Base-by-base conservation (phyloP, 768 basidiomycete genomes). In the Melanogaster broomeanus region DNA sequence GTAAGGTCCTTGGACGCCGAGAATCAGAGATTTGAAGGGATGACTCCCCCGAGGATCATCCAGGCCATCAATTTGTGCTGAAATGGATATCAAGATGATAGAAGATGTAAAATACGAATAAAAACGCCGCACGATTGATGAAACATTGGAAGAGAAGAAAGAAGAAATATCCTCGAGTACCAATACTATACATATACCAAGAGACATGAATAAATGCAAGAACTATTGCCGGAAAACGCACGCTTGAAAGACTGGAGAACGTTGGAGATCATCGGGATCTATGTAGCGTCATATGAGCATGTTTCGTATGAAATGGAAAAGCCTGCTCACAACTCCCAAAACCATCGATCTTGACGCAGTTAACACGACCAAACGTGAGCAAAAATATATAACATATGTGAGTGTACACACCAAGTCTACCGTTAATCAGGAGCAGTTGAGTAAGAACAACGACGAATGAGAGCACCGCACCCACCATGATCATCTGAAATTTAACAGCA, bases 121-220 rank as follows among this genome's bases (percentile, higher is more conserved):
- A 47, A 48, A 11, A 47, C 19, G 37, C 45, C 80, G 47, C 59
- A 89, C 90, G 81, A 56, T 88, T 86, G 60, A 89, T 83, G 67
- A 95, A 95, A 59, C 90, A 91, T 60, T 99, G 96, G 76, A 99
- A 98, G 1, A 99, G 76, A 19, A 96, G 75, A 72, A 85, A 99
- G 76, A 85, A 95, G 68, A 95, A 95, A 71, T 94, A 97, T 19
- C 87, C 92, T 57, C 89, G 75, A 1, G 83, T 70, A 6, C 95
- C 96, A 48, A 98, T 89, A 8, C 88, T 91, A 52, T 40, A 45
- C 56, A 42, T 25, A 16, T 5, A 21, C 18, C 13, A 19, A 4
- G 27, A 22, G 2, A 30, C n/a, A 22, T 52, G 0, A 57, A 30
- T 48, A 10, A 3, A 25, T 13, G 18, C 10, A 45, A 18, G 37